Base-by-base conservation (phyloP, 2,329 filamentous ascomycete genomes). In the Cladosporium austrohemisphaericum region DNA sequence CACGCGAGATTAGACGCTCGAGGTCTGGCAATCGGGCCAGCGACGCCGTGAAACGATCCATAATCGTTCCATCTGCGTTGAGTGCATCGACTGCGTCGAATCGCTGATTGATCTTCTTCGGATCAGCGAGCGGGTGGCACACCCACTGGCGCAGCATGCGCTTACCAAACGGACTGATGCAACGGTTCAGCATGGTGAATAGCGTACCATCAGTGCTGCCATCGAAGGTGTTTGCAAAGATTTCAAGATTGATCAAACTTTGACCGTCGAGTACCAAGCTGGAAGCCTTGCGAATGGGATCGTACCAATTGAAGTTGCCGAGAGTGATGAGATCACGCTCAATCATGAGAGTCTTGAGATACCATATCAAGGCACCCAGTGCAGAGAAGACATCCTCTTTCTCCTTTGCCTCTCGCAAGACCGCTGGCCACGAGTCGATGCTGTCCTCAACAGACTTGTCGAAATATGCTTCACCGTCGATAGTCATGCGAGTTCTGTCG, bases 61-160 rank as follows among this genome's bases (percentile, higher is more conserved):
- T 88, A 22, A 95, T 76, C 19, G 77, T 83, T 1, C 80, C 78
- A 64, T 97, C 89, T 1, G 86, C 84, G 59, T 96, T 96, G 33
- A 98, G 75, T 61, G 92, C 84, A 61, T 97, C 93, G 4, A 98
- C 90, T 4, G 93, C 93, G 70, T 98, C 91, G 9, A 98, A 75
- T 5, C 93, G 83, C 56, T 94, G 90, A 61, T 97, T 95, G 73
- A 98, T 96, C 64, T 86, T 90, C 29, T 77, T 72, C 5, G 88
- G 84, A 68, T 95, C 86, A 65, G 90, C 89, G 11, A 98, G 76
- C 2, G 93, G 93, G 67, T 98, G 93, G 61, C 92, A 97, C 2
- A 98, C 86, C 93, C 93, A 98, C 66, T 95, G 90, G 48, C 91
- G 86, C 67, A 98, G 90, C 67, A 95, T 82, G 9, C 93, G 86